phyloP scores from a whole-genome alignment of 2,329 filamentous ascomycete genomes.

The Thielaviopsis populi region DNA sequence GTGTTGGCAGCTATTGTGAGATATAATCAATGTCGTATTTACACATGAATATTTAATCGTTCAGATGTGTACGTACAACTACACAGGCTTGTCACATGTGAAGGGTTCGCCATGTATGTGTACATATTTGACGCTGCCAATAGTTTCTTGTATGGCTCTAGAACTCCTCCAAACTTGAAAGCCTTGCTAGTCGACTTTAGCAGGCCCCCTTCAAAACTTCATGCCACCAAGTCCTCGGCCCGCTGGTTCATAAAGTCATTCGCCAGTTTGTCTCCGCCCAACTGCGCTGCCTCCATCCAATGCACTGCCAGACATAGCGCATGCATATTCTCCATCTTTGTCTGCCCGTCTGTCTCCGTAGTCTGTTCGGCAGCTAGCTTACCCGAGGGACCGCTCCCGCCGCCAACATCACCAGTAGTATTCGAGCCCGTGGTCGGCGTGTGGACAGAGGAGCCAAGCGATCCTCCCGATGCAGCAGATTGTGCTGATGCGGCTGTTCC shows the following conservation, averaged over 20 bases:
- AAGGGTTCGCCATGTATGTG: too few species aligned
- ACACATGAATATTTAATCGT: too few species aligned
- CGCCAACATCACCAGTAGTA: not conserved
- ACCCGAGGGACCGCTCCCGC: not conserved
- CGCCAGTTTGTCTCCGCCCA: conserved; percentile 74
- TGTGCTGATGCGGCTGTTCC: not conserved
- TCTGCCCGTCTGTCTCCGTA: conserved; percentile 8
- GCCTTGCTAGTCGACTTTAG: not conserved
- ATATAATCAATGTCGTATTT: too few species aligned
- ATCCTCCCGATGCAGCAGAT: not conserved
- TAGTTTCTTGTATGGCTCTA: too few species aligned
- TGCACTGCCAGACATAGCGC: conserved; percentile 91
- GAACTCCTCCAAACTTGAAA: not conserved
- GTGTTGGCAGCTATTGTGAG: too few species aligned
- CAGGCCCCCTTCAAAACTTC: not conserved
- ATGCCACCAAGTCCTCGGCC: conserved; percentile 5
- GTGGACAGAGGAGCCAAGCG: not conserved
- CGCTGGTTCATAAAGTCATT: conserved; percentile 65
- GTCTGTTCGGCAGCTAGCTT: not conserved
- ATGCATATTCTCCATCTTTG: conserved; percentile 44
- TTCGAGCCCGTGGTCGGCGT: not conserved
- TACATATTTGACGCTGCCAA: too few species aligned
- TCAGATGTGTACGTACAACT: too few species aligned
- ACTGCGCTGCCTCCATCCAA: conserved; percentile 87
- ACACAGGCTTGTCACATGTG: too few species aligned